These are phyloP conservation scores for Penicillium sp. DNA, from an alignment of 2,329 filamentous ascomycete species.

Conservation along the genomic window DNA sequence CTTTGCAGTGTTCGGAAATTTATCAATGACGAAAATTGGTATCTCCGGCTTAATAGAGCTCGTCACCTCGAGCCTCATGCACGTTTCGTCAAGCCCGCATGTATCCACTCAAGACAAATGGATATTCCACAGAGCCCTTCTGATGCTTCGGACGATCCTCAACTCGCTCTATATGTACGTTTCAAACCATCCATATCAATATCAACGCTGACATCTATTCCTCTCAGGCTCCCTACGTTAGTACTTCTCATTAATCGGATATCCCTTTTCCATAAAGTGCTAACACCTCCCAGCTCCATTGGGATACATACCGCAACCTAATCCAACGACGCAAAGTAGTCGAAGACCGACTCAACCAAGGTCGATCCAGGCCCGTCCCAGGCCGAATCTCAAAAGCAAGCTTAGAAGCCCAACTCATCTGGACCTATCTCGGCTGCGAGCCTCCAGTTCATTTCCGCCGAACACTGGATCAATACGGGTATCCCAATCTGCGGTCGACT, in stretches of 20 bases:
- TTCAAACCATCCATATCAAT: too few species aligned
- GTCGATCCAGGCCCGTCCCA: conserved; percentile 58
- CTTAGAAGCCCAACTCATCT: conserved; percentile 60
- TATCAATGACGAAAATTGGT: conserved; percentile 40
- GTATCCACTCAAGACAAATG: conserved; percentile 33
- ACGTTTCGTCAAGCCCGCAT: conserved; percentile 40
- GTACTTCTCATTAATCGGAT: neutral
- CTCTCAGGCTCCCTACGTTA: conserved; percentile 31
- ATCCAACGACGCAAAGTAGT: conserved; percentile 59
- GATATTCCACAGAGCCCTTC: conserved; percentile 18
- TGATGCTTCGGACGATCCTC: conserved; percentile 21
- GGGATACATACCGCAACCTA: conserved; percentile 62
- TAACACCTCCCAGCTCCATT: conserved; percentile 52
- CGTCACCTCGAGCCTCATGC: conserved; percentile 44
- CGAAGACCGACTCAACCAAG: conserved; percentile 53
- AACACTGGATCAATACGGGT: conserved; percentile 64
- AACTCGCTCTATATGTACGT: conserved; percentile 35
- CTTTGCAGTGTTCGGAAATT: conserved; percentile 40
- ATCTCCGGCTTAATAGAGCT: conserved; percentile 36
- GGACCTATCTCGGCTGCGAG: conserved; percentile 62
- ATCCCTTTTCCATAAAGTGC: neutral
- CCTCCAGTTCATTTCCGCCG: conserved; percentile 62
- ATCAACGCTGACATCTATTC: neutral
- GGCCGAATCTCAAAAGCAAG: conserved; percentile 54
- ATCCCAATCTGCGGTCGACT: conserved; percentile 62